Evolutionary conservation across 768 basidiomycete genomes (phyloP).

Genomic region (Mycena haematopus): DNA sequence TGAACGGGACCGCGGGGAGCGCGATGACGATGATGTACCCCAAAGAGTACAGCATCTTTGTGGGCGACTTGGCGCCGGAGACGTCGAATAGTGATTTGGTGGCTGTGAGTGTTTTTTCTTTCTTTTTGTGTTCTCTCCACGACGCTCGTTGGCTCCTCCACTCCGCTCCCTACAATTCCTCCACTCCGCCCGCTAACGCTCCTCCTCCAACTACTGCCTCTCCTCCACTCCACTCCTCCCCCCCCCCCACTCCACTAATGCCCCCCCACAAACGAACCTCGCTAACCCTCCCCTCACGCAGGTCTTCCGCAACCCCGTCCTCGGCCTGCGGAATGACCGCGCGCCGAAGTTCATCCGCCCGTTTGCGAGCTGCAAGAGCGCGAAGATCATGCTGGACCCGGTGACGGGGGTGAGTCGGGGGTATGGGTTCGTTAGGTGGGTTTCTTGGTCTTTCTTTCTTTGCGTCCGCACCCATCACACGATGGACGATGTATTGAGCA

Average conservation of each 20-base stretch:
- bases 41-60: conserved; percentile 93
- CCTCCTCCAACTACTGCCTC: too few species aligned
- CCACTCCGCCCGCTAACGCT: too few species aligned
- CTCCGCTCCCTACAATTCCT: too few species aligned
- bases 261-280: too few species aligned
- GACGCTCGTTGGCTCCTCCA: too few species aligned
- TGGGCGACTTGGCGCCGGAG: conserved; percentile 92
- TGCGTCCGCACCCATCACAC: too few species aligned
- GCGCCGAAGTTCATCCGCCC: conserved; percentile 90
- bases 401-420: conserved; percentile 88
- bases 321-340: conserved; percentile 83
- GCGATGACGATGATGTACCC: conserved; percentile 58
- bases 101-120: conserved; percentile 48
- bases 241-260: neutral
- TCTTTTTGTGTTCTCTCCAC: too few species aligned
- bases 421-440: conserved; percentile 90
- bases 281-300: neutral
- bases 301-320: conserved; percentile 86
- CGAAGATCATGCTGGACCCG: conserved; percentile 94
- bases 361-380: conserved; percentile 92
- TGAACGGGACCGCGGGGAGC: too few species aligned
- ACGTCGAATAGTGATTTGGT: conserved; percentile 96
- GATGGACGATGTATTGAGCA: too few species aligned
- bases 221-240: neutral
- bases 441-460: too few species aligned